Evolutionary conservation across 2,329 filamentous ascomycete genomes (phyloP).

Genomic region (Biscogniauxia mediterranea): DNA sequence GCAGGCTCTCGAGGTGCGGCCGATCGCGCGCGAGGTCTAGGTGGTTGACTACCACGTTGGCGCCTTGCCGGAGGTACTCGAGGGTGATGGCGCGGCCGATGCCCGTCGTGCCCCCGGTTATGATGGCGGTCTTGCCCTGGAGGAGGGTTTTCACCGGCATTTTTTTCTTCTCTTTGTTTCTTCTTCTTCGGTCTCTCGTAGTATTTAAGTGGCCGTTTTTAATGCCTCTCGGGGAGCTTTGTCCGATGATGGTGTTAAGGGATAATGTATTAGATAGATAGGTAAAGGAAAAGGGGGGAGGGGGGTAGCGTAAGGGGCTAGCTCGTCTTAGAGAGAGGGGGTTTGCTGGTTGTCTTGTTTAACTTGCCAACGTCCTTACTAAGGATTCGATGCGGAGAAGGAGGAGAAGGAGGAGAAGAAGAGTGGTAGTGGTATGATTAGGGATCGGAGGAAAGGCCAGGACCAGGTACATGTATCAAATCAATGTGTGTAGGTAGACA

Average conservation of each 20-base stretch:
- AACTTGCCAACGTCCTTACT: no score
- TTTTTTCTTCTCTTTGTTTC: background rate
- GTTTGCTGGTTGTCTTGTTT: no score
- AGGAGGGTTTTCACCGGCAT: slow-evolving; percentile 58
- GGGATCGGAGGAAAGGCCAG: no score
- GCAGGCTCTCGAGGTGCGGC: slow-evolving; percentile 51
- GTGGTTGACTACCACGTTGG: slow-evolving; percentile 78
- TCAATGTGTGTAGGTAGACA: no score
- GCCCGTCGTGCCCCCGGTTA: slow-evolving; percentile 54
- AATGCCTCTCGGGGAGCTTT: background rate
- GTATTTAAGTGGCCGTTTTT: no score
- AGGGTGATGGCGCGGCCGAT: slow-evolving; percentile 84
- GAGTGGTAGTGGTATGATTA: no score
- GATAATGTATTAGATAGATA: background rate
- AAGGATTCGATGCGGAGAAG: no score
- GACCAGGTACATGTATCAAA: no score
- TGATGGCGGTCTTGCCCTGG: slow-evolving; percentile 73
- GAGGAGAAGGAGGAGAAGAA: no score
- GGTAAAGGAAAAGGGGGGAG: no score
- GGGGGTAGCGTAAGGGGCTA: no score
- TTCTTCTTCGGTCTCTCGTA: background rate
- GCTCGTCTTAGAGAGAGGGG: no score
- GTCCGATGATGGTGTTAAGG: background rate
- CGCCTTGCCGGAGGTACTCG: slow-evolving; percentile 74
- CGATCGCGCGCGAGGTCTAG: slow-evolving; percentile 57